Conservation (phyloP, 1,284 basidiomycete species). For the Papiliotrema laurentii region DNA sequence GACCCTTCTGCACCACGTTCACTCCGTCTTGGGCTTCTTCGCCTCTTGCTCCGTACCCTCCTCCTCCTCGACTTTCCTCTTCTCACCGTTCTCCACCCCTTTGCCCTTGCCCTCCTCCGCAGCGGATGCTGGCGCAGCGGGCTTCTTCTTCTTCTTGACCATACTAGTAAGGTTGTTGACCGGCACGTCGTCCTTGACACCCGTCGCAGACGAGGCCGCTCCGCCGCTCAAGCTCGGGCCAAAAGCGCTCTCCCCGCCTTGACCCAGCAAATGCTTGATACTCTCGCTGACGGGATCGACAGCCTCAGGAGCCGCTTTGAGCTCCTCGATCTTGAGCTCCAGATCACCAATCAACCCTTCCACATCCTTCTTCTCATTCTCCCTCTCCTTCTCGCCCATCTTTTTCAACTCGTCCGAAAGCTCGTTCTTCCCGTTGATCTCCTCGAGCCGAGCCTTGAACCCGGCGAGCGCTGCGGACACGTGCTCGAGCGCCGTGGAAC, state of each 20-base stretch:
- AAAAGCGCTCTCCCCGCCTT: not conserved
- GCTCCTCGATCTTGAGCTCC: slow-evolving; percentile 80
- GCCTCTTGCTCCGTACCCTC: slow-evolving; percentile 48
- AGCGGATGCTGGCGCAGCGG: slow-evolving; percentile 16
- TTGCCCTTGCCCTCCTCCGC: slow-evolving; percentile 2
- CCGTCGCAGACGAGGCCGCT: slow-evolving; percentile 43
- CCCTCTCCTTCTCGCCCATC: slow-evolving; percentile 38
- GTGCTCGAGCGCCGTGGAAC: slow-evolving; percentile 72
- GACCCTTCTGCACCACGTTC: too few species aligned
- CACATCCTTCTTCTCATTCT: slow-evolving; percentile 39
- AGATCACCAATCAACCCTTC: slow-evolving; percentile 70
- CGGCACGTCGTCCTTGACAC: slow-evolving; percentile 47
- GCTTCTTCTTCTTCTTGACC: slow-evolving; percentile 68
- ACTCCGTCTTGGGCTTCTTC: slow-evolving; percentile 65
- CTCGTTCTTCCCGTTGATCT: slow-evolving; percentile 56
- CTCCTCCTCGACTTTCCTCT: slow-evolving; percentile 20
- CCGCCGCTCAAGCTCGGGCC: slow-evolving; percentile 51
- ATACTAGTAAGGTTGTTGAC: slow-evolving; percentile 77
- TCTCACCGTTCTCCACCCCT: slow-evolving; percentile 4
- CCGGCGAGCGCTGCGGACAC: slow-evolving; percentile 72
- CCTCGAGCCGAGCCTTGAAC: slow-evolving; percentile 63
- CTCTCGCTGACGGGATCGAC: slow-evolving; percentile 50
- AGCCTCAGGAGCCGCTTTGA: slow-evolving; percentile 66
- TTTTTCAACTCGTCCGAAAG: slow-evolving; percentile 15
- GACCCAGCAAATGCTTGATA: slow-evolving; percentile 44